Evolutionary conservation across 257 asterid species (phyloP).

Genomic region (Solanum arcanum): DNA sequence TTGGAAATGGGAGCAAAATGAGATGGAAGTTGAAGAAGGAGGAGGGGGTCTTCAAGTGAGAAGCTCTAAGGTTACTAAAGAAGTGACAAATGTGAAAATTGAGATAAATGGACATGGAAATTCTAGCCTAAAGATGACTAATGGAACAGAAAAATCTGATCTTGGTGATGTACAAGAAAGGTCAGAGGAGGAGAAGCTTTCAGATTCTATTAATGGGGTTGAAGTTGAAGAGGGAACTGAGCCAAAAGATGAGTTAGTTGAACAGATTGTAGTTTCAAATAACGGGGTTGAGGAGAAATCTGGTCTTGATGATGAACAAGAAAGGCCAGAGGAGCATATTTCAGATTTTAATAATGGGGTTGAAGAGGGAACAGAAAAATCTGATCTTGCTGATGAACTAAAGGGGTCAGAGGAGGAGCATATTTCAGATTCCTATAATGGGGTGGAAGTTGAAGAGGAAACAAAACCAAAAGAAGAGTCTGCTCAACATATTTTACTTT

Average conservation of each 20-base stretch:
- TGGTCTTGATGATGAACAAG: slow-evolving; percentile 8
- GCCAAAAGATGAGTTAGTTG: neutral
- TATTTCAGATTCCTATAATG: neutral
- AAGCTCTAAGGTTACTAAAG: slow-evolving; percentile 21
- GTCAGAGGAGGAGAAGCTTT: neutral
- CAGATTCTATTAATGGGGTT: neutral
- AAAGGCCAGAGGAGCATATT: slow-evolving; percentile 1
- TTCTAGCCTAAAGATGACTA: neutral
- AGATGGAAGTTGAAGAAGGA: slow-evolving; percentile 23
- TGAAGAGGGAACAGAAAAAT: neutral
- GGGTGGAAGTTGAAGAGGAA: neutral
- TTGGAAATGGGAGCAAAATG: slow-evolving; percentile 18
- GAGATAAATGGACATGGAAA: slow-evolving; percentile 14
- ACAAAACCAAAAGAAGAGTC: neutral
- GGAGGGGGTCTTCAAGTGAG: slow-evolving; percentile 21
- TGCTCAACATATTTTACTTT: neutral
- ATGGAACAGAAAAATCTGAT: slow-evolving; percentile 15
- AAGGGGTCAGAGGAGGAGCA: slow-evolving; percentile 8
- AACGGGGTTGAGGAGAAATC: slow-evolving; percentile 4
- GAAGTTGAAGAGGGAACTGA: neutral
- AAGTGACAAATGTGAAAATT: neutral
- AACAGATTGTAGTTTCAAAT: neutral
- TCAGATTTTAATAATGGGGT: neutral
- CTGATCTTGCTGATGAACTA: slow-evolving; percentile 8
- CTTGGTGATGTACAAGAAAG: slow-evolving; percentile 12